Base-by-base conservation (phyloP, 208 protist species). In the Plasmodiophora brassicae region DNA sequence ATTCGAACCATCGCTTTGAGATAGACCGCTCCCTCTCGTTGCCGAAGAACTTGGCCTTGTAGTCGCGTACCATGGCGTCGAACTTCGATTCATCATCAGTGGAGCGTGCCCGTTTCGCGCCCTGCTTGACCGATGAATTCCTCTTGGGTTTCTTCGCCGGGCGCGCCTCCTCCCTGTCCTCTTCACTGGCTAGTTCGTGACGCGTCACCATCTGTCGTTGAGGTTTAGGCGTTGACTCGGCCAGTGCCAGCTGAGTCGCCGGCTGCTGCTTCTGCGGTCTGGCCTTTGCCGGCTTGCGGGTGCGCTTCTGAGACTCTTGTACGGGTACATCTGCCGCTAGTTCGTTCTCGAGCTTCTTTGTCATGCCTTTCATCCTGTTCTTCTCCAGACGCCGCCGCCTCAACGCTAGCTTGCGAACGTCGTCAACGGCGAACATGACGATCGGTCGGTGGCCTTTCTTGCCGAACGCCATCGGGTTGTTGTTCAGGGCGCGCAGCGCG, bases 371-470 rank as follows among this genome's bases (percentile, higher is more conserved):
- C n/a, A 44, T n/a, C n/a, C 41, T 5, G 5, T 5, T 36, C 41
- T 78, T 78, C 14, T n/a, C 65, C 41, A 78, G 65, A 5, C 65
- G 65, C 5, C 32, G 10, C n/a, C 5, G 32, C 65, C 65, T n/a
- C 5, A 78, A 32, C 65, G 65, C 65, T 38, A 78, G n/a, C 65
- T 78, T 78, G 10, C 65, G 5, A n/a, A 78, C n/a, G 65, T 78
- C 65, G 5, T 78, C 65, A 32, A 78, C 65, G n/a, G 65, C 65
- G 41, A 78, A 78, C 65, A 78, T 78, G 65, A 78, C n/a, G 14
- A 78, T 32, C 14, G 65, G 65, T 44, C 65, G 65, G 41, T 78
- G 65, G 14, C 32, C 20, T 78, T 78, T 78, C 5, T 5, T 8
- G 65, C 65, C 65, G 5, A 78, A 32, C 32, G 14, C 65, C 14